Percentiles rank a stretch among this genome's conserved stretches.
These are phyloP conservation scores for Tilletiopsis washingtonensis DNA, from an alignment of 1,284 basidiomycete genomes.

Conservation along the genomic window DNA sequence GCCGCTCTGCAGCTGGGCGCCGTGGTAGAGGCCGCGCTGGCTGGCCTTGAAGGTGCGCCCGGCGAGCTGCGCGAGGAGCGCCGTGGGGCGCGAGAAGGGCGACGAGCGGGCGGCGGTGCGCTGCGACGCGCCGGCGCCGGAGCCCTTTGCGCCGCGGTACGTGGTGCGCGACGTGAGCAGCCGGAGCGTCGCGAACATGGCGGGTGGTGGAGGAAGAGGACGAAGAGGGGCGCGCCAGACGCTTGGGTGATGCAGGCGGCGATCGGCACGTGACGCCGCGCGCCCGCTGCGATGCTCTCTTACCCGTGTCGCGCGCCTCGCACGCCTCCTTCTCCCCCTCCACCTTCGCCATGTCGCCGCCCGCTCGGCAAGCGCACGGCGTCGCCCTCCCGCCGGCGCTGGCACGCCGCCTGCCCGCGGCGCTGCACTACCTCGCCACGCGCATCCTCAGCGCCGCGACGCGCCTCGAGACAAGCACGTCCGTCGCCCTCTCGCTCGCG, in stretches of 20 bases:
- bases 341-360: no score
- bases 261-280: no score
- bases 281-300: no score
- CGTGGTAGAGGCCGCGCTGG: constrained; percentile 44
- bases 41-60: constrained; percentile 41
- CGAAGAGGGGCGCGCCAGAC: no score
- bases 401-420: constrained; percentile 15
- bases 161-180: constrained; percentile 43
- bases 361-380: no score
- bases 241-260: no score
- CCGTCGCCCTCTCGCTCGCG: constrained; percentile 28
- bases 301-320: no score
- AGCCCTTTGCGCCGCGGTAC: constrained; percentile 38
- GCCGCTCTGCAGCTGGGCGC: constrained; percentile 36
- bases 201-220: no score
- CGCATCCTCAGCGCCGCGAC: constrained; percentile 32
- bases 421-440: constrained; percentile 29
- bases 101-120: constrained; percentile 40
- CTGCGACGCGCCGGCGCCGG: constrained; percentile 33
- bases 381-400: no score
- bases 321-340: no score
- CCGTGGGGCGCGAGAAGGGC: constrained; percentile 32
- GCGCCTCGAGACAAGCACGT: constrained; percentile 38
- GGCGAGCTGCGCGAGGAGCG: constrained; percentile 9
- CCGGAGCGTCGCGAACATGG: constrained; percentile 38